Percentiles rank a stretch among this genome's conserved stretches.
Evolutionary conservation across 768 basidiomycete genomes (phyloP).

Genomic region (Podaxis sp.): DNA sequence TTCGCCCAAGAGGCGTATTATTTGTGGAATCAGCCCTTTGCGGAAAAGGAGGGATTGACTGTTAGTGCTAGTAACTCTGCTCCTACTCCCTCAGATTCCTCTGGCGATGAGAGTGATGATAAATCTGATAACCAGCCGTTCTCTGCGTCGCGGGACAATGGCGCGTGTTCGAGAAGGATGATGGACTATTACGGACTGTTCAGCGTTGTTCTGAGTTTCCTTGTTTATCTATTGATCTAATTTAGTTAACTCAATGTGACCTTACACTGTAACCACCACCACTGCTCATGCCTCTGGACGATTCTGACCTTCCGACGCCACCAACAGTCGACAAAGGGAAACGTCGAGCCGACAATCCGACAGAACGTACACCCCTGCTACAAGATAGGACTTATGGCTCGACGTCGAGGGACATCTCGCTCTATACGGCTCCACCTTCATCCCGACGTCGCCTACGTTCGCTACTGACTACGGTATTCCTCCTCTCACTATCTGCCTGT

Average conservation of each 20-base stretch:
- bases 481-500: conserved; percentile 53
- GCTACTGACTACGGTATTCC: conserved; percentile 50
- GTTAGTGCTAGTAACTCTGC: neutral
- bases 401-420: conserved; percentile 23
- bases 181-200: conserved; percentile 5
- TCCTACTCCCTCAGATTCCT: neutral
- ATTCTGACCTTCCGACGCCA: neutral
- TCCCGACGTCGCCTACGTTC: conserved; percentile 34
- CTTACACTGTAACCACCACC: conserved; percentile 2
- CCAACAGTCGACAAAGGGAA: conserved; percentile 49
- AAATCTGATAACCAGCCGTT: neutral
- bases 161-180: neutral
- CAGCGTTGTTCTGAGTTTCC: neutral
- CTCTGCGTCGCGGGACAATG: neutral
- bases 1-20: conserved; percentile 49
- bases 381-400: conserved; percentile 33
- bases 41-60: conserved; percentile 20
- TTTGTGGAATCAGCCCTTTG: conserved; percentile 57
- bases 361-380: conserved; percentile 59
- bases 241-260: neutral
- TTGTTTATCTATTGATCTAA: conserved; percentile 14
- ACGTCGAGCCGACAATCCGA: conserved; percentile 42
- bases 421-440: conserved; percentile 20
- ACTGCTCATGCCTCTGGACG: conserved; percentile 5
- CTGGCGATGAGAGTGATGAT: neutral